These are phyloP conservation scores for grape (Vitis vinifera) DNA, from an alignment of 164 flowering plant species.

Conservation along the genomic window ASM3070453v1 NC_081812.1:16151001-16151500, in stretches of 20 bases:
- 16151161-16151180: conserved; percentile 29
- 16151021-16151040: neutral
- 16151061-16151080: conserved; percentile 14
- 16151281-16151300: conserved; percentile 31
- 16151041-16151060: conserved; percentile 22
- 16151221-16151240: neutral
- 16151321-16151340: conserved; percentile 14
- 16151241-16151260: neutral
- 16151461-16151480: too few relatives aligned
- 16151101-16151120: conserved; percentile 62
- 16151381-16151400: conserved; percentile 46
- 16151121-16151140: conserved; percentile 9
- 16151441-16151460: too few relatives aligned
- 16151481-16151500: too few relatives aligned
- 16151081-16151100: conserved; percentile 24
- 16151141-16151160: conserved; percentile 10
- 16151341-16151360: conserved; percentile 26
- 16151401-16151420: conserved; percentile 45
- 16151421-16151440: conserved; percentile 37
- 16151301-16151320: conserved; percentile 27
- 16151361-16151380: conserved; percentile 35
- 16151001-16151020: conserved; percentile 14
- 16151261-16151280: neutral
- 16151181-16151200: conserved; percentile 38
- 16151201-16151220: conserved; percentile 32